These are phyloP conservation scores for Cyberlindnera xishuangbannaensis DNA, from an alignment of 805 yeast species.

Conservation along the genomic window DNA sequence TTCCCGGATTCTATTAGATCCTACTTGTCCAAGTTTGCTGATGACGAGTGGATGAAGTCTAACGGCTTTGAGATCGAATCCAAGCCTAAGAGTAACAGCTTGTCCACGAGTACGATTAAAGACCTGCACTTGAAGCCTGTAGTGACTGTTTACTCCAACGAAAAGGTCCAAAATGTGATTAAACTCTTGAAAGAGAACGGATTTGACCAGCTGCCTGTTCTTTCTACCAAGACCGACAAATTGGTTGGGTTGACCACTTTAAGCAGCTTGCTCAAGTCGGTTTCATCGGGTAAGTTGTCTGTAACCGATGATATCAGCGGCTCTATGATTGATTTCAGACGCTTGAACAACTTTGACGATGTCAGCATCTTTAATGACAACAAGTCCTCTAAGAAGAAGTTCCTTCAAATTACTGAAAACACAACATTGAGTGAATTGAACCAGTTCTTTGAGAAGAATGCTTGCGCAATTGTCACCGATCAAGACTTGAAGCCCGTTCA, in stretches of 20 bases:
- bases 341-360: slow-evolving; percentile 51
- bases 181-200: slow-evolving; percentile 68
- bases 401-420: slow-evolving; percentile 56
- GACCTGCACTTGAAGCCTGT: slow-evolving; percentile 77
- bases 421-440: slow-evolving; percentile 66
- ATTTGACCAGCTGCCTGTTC: slow-evolving; percentile 81
- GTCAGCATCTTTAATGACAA: slow-evolving; percentile 59
- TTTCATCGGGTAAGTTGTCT: slow-evolving; percentile 56
- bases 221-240: slow-evolving; percentile 40
- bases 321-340: slow-evolving; percentile 70
- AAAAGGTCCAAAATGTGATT: slow-evolving; percentile 59
- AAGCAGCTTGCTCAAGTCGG: slow-evolving; percentile 60
- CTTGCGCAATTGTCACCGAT: slow-evolving; percentile 79
- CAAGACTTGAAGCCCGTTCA: slow-evolving; percentile 65
- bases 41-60: slow-evolving; percentile 84
- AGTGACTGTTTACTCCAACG: slow-evolving; percentile 59
- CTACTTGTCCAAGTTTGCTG: slow-evolving; percentile 80
- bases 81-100: slow-evolving; percentile 36
- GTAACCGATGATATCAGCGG: slow-evolving; percentile 49
- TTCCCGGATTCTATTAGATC: slow-evolving; percentile 87
- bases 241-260: slow-evolving; percentile 73
- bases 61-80: slow-evolving; percentile 61
- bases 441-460: slow-evolving; percentile 77
- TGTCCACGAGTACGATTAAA: slow-evolving; percentile 52
- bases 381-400: slow-evolving; percentile 59